These are phyloP conservation scores for Trichophyton mentagrophytes DNA, from an alignment of 2,329 filamentous ascomycete genomes.

Conservation along the genomic window DNA sequence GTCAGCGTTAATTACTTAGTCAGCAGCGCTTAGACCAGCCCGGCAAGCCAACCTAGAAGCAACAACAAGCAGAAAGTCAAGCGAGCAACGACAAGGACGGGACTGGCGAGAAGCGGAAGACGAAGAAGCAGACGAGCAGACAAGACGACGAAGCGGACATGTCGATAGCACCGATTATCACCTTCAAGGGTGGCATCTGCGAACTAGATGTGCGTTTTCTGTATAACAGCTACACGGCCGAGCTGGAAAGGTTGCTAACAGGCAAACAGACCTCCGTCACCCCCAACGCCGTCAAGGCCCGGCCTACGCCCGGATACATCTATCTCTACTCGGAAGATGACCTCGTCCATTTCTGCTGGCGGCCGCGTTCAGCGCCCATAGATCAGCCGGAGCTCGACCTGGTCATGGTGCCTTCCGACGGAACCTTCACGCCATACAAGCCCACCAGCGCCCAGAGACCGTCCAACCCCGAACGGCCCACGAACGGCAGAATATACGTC, in stretches of 20 bases:
- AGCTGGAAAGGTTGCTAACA: not conserved
- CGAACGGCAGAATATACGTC: constrained; percentile 79
- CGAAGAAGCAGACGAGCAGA: not conserved
- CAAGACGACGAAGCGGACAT: constrained; percentile 37
- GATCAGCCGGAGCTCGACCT: constrained; percentile 73
- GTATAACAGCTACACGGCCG: not conserved
- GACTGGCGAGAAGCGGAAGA: not conserved
- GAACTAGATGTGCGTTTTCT: constrained; percentile 58
- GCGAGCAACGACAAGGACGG: not conserved
- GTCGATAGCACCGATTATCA: constrained; percentile 77
- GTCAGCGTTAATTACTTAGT: not conserved
- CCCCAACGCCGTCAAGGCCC: constrained; percentile 60
- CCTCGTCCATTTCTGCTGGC: constrained; percentile 94
- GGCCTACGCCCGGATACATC: constrained; percentile 66
- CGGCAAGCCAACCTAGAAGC: no score
- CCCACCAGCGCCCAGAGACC: constrained; percentile 44
- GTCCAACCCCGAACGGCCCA: constrained; percentile 49
- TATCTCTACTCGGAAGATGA: constrained; percentile 93
- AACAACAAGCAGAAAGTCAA: not conserved
- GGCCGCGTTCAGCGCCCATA: constrained; percentile 57
- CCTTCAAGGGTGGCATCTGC: constrained; percentile 91
- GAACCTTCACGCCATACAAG: constrained; percentile 73
- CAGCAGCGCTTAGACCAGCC: not conserved
- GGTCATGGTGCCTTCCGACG: constrained; percentile 84
- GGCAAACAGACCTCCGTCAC: constrained; percentile 38